Base-by-base conservation (phyloP, 2,329 filamentous ascomycete genomes). In the Pseudogymnoascus sp. region DNA sequence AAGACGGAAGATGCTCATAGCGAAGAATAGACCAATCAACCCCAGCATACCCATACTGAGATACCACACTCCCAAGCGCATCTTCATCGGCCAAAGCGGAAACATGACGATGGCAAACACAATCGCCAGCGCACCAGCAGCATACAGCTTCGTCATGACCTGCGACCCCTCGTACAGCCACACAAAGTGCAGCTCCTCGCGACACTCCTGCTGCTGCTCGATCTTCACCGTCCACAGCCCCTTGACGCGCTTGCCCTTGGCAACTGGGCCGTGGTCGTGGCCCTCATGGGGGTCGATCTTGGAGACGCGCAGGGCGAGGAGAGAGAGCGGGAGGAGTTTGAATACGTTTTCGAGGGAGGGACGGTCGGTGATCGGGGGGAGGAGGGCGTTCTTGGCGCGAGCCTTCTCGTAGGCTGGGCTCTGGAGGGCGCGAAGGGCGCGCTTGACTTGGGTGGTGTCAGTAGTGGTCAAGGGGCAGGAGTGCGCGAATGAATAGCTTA, bases 131-230 rank as follows among this genome's bases (percentile, higher is more conserved):
- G 93, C 93, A 63, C 93, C 88, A 6, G 81, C 87, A 6, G 92
- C 93, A 77, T 96, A 96, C 39, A 96, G 82, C 80, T 96, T 95
- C 78, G 90, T 90, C 83, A 92, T 96, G 80, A 93, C 86, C 77
- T 97, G 93, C 64, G 90, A 87, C 16, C 93, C 93, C 73, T 99
- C 95, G 76, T 93, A 97, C 63, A 99, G 81, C 92, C 93, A 99
- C 66, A 93, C 88, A 74, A 97, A 99, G 80, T 99, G 93, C 82
- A 95, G 86, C 40, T 93, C 90, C 64, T 95, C 90, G 60, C 79
- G 79, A 64, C 88, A 88, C 72, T 97, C 93, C 77, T 99, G 95
- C 77, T 99, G 93, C 71, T 93, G 92, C 77, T 97, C 93, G 69
- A 99, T 93, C 73, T 87, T 88, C 66, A 99, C 95, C 3, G 87